These are phyloP conservation scores for Canna indica DNA, from an alignment of 176 grass and related monocot species.

Conservation along the genomic window DNA sequence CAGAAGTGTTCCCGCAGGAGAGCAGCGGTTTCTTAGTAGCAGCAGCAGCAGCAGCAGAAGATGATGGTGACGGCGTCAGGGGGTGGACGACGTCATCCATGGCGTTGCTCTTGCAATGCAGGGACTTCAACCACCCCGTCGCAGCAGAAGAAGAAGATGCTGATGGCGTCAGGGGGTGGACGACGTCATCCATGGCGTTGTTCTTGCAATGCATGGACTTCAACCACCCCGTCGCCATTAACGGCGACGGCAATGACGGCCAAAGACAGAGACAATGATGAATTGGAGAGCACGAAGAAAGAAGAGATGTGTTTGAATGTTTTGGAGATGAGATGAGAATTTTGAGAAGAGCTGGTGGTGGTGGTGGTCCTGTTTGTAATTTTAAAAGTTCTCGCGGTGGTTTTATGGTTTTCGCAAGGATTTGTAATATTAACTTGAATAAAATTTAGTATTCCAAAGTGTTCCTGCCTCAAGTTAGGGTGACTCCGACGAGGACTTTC, in stretches of 20 bases:
- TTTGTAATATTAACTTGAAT: no score
- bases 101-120: slow-evolving; percentile 67
- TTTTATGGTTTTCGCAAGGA: no score
- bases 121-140: slow-evolving; percentile 59
- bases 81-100: slow-evolving; percentile 46
- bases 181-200: slow-evolving; percentile 57
- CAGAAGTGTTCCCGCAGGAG: slow-evolving; percentile 39
- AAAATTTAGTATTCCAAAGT: no score
- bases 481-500: no score
- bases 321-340: no score
- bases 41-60: slow-evolving; percentile 3
- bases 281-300: no score
- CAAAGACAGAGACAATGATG: no score
- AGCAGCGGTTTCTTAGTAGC: slow-evolving; percentile 31
- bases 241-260: slow-evolving; percentile 17
- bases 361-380: no score
- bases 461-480: no score
- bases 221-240: slow-evolving; percentile 57
- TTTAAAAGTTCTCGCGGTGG: no score
- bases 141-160: slow-evolving; percentile 15
- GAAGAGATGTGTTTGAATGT: no score
- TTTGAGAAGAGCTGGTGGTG: no score
- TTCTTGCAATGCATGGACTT: slow-evolving; percentile 74
- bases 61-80: not conserved
- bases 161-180: not conserved